Evolutionary conservation across 352 stramenopile genomes (phyloP), one percentile per base, ranked within the genome.

Genomic region (Pythium utonaiense): DNA sequence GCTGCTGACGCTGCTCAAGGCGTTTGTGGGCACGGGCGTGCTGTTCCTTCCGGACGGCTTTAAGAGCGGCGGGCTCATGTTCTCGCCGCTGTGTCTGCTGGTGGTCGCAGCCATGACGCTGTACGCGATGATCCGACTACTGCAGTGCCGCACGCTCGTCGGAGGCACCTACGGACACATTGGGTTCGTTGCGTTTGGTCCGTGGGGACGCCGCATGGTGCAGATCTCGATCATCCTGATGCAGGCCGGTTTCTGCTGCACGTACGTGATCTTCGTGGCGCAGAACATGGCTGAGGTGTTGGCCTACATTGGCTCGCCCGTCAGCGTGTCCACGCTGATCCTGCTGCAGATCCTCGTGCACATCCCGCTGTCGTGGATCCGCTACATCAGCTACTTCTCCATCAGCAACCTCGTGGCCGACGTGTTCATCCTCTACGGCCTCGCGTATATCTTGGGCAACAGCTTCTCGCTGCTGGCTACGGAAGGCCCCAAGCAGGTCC

Each of bases 301-400:
- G 31, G 58, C 49, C n/a, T 90, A 84, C 57, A 58, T 81, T 25
- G 79, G 78, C 27, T 53, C 69, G 33, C 52, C 51, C 3, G 47
- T 88, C 1, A 61, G 77, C 21, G 67, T 66, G 25, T 89, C 81
- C 24, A 60, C 73, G 60, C 75, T 93, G 27, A 88, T 93, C 30
- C 25, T 93, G 59, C 67, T 90, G 9, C 83, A 93, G 66, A 78
- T 89, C 57, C 62, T 75, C 10, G 73, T 89, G 13, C 84, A 93
- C 65, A 87, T 91, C 31, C 83, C 83, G 40, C 69, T 93, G 24
- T 90, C 81, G 27, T 93, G 83, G 83, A 89, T 93, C 56, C 79
- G 83, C 14, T 90, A 91, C 71, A 91, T 91, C 62, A 89, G 81
- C 72, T 93, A 90, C 73, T 93, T 93, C 53, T 86, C 79, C 30